A percentile compares a stretch with the other conserved stretches of the same genome.
Conservation (phyloP, 1,284 basidiomycete genomes). For the Anthracocystis setariae region DNA sequence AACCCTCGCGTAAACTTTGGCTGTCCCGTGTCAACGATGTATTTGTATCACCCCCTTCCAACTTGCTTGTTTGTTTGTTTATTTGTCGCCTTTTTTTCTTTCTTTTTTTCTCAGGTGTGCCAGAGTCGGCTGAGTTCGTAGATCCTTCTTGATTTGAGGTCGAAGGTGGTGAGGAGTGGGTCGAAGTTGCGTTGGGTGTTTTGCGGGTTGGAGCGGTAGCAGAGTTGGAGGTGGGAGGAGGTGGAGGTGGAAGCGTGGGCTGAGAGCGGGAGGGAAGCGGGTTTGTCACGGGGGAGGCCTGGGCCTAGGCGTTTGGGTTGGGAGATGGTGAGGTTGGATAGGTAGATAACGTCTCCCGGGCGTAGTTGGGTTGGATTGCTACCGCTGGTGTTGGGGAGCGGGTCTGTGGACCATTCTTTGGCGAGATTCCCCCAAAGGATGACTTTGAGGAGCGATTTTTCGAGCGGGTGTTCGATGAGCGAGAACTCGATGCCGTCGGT, state of each 20-base stretch:
- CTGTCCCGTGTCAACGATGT: background rate
- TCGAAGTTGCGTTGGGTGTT: conserved; percentile 27
- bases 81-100: background rate
- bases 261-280: conserved; percentile 2
- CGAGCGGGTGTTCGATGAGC: conserved; percentile 3
- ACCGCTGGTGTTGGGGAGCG: background rate
- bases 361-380: conserved; percentile 2
- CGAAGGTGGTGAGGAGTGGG: conserved; percentile 16
- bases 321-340: conserved; percentile 21
- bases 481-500: background rate
- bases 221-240: conserved; percentile 12
- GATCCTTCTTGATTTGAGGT: conserved; percentile 14
- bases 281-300: conserved; percentile 7
- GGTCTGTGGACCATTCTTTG: conserved; percentile 6
- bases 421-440: conserved; percentile 26
- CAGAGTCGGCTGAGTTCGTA: conserved; percentile 7
- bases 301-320: conserved; percentile 13
- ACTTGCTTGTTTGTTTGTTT: background rate
- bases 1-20: background rate
- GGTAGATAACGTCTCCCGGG: conserved; percentile 24
- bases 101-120: background rate
- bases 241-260: background rate
- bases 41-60: conserved; percentile 3
- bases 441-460: conserved; percentile 21
- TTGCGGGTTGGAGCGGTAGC: conserved; percentile 9